These are phyloP conservation scores for Pythium pyrilobum DNA, from an alignment of 352 stramenopile species.

Conservation along the genomic window DNA sequence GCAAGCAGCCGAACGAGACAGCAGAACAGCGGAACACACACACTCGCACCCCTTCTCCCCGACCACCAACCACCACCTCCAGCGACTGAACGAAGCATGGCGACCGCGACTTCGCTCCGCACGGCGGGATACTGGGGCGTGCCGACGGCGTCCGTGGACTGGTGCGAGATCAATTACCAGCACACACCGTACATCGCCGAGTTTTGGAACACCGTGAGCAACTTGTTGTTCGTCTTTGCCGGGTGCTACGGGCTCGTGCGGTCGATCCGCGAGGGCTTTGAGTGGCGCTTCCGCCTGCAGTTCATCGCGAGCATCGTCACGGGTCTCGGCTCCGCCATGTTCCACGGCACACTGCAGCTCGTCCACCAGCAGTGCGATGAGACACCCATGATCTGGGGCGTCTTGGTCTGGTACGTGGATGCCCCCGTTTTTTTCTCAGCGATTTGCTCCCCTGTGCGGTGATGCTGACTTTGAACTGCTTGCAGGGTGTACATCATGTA, in stretches of 20 bases:
- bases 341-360: constrained; percentile 80
- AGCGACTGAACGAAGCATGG: not conserved
- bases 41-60: no score
- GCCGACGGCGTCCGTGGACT: constrained; percentile 78
- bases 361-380: constrained; percentile 82
- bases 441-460: not conserved
- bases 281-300: constrained; percentile 69
- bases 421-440: not conserved
- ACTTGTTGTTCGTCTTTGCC: constrained; percentile 69
- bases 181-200: constrained; percentile 77
- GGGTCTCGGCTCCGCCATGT: constrained; percentile 76
- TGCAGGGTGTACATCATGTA: constrained; percentile 79
- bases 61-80: not conserved
- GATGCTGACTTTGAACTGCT: not conserved
- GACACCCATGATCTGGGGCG: constrained; percentile 83
- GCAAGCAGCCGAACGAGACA: no score
- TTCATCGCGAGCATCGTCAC: constrained; percentile 78
- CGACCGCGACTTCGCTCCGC: not conserved
- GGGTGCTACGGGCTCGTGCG: constrained; percentile 68
- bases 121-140: constrained; percentile 54
- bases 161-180: constrained; percentile 84
- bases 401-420: constrained; percentile 52
- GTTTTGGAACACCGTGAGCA: constrained; percentile 88
- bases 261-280: constrained; percentile 58
- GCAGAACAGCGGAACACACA: no score